A percentile compares a stretch with the other conserved stretches of the same genome.
Evolutionary conservation across 345 rosid species (phyloP).

Genomic region (Streptanthus diversifolius): DNA sequence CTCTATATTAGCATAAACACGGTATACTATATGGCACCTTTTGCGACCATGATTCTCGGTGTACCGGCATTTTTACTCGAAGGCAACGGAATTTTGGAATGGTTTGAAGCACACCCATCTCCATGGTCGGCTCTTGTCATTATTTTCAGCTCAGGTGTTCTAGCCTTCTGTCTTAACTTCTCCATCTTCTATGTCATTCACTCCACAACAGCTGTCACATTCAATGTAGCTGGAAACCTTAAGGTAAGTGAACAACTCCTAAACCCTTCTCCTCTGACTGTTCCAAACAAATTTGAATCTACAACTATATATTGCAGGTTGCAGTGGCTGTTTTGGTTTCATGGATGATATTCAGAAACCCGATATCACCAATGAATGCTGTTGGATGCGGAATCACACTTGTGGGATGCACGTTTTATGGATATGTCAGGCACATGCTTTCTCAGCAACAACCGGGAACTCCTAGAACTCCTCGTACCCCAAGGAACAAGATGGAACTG

Average conservation of each 20-base stretch:
- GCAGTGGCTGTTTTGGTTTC: slow-evolving; percentile 83
- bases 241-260: slow-evolving; percentile 45
- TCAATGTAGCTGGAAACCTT: slow-evolving; percentile 93
- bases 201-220: slow-evolving; percentile 92
- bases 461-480: slow-evolving; percentile 70
- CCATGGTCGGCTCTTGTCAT: slow-evolving; percentile 52
- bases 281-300: neutral
- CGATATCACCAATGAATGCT: slow-evolving; percentile 67
- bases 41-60: slow-evolving; percentile 83
- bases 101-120: slow-evolving; percentile 58
- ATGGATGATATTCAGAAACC: slow-evolving; percentile 81
- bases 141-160: slow-evolving; percentile 72
- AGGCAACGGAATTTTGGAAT: slow-evolving; percentile 67
- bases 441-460: slow-evolving; percentile 69
- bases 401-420: slow-evolving; percentile 87
- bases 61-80: slow-evolving; percentile 75
- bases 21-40: slow-evolving; percentile 97
- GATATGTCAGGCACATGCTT: slow-evolving; percentile 75
- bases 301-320: slow-evolving; percentile 41
- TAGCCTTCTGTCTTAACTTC: slow-evolving; percentile 92
- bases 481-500: slow-evolving; percentile 59
- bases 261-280: neutral
- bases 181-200: slow-evolving; percentile 93
- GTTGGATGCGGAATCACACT: slow-evolving; percentile 89
- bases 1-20: slow-evolving; percentile 65